Base-by-base conservation (phyloP, 768 basidiomycete genomes). In the Lactifluus piperatus region DNA sequence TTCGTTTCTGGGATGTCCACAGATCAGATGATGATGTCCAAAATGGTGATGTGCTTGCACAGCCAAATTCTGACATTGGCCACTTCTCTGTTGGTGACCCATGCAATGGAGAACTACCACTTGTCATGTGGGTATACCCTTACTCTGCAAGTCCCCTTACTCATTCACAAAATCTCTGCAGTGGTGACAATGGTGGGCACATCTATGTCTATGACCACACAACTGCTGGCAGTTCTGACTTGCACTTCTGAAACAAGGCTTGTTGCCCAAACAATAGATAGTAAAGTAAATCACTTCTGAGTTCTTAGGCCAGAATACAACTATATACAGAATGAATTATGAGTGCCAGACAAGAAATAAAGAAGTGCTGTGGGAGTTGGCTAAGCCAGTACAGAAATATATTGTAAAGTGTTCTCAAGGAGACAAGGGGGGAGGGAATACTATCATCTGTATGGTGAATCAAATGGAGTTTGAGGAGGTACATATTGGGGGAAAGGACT, bases 11-110 rank as follows among this genome's bases (percentile, higher is more conserved):
- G 64, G 58, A 65, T 30, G 47, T 57, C 9, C 54, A 51, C n/a
- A 52, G 44, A 30, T 63, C 64, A 20, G 62, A 9, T n/a, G 53
- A 64, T 41, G 64, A 58, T 39, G 30, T 52, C 18, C 29, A 18
- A 14, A 63, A 65, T 16, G 62, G 62, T 1, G 63, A 60, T 24
- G 58, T 63, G 5, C 47, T 65, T 8, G 62, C 55, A 11, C 54
- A 43, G 45, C 44, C 55, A n/a, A 37, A 60, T 37, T 56, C 56
- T 4, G 64, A 64, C 49, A 44, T 65, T 36, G 64, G 64, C 27
- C 62, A 65, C 22, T 65, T 65, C 47, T 63, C 64, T 13, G 48
- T 65, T 18, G 64, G 62, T 30, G 62, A 65, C 34, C 56, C 46
- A 20, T 45, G 26, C 26, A 55, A 11, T 2, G 58, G 64, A 34